These are phyloP conservation scores for Neckera pumila DNA, from an alignment of 225 moss, liverwort and hornwort genomes.

Conservation along the genomic window DNA sequence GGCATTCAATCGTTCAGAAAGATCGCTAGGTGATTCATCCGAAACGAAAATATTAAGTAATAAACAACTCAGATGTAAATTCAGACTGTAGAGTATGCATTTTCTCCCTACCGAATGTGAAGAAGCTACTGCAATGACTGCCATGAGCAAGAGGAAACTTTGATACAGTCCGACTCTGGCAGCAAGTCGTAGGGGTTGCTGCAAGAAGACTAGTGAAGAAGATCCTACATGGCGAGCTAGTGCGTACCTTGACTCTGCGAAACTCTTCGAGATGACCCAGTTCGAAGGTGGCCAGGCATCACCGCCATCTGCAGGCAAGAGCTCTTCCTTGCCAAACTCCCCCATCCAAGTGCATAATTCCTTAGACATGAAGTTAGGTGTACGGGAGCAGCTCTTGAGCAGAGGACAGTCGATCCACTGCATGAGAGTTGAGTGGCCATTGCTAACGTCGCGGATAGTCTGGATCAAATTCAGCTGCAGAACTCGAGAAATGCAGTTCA, in stretches of 20 bases:
- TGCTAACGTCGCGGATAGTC: background rate
- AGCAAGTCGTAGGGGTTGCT: background rate
- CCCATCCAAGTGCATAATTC: background rate
- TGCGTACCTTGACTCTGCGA: background rate
- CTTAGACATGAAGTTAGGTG: background rate
- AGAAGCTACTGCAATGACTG: background rate
- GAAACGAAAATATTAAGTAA: background rate
- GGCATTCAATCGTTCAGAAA: background rate
- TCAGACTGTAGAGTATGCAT: background rate
- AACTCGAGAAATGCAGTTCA: background rate
- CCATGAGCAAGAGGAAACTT: background rate
- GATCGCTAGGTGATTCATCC: background rate
- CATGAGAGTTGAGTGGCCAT: background rate
- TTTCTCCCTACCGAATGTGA: background rate
- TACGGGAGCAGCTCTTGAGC: background rate
- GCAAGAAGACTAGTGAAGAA: background rate
- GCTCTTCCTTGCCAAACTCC: background rate
- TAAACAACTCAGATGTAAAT: background rate
- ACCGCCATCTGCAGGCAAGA: background rate
- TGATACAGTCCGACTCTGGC: background rate
- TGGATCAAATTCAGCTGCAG: background rate
- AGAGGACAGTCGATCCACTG: background rate
- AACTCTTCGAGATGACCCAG: background rate
- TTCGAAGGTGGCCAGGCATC: background rate
- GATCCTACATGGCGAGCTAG: background rate